These are phyloP conservation scores for Monosporascus sp. DNA, from an alignment of 2,329 filamentous ascomycete genomes.

Conservation along the genomic window DNA sequence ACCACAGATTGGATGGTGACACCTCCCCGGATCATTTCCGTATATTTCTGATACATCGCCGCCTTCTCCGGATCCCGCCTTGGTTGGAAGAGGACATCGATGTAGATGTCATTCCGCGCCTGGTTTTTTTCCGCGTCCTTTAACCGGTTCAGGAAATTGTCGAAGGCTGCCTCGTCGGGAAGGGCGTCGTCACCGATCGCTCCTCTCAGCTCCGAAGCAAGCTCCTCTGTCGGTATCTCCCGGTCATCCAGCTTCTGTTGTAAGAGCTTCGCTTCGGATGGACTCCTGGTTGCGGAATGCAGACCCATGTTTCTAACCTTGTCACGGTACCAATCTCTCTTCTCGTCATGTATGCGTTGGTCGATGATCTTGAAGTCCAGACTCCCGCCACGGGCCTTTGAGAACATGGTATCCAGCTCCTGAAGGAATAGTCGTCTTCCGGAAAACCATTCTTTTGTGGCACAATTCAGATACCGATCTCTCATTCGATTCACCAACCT, in stretches of 20 bases:
- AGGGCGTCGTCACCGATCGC: constrained; percentile 16
- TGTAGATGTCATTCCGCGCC: constrained; percentile 34
- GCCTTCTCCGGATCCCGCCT: constrained; percentile 25
- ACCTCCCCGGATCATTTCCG: constrained; percentile 31
- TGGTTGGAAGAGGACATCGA: constrained; percentile 37
- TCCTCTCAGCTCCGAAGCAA: constrained; percentile 20
- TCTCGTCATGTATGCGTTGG: constrained; percentile 45
- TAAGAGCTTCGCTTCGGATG: constrained; percentile 17
- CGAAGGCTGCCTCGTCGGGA: constrained; percentile 23
- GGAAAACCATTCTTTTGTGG: constrained; percentile 47
- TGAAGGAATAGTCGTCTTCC: constrained; percentile 42
- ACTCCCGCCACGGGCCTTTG: constrained; percentile 40
- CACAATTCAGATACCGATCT: constrained; percentile 32
- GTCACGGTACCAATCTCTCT: constrained; percentile 48
- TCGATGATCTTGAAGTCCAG: constrained; percentile 43
- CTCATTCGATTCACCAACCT: constrained; percentile 42
- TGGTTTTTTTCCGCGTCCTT: constrained; percentile 25
- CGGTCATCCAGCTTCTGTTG: constrained; percentile 24
- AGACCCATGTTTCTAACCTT: constrained; percentile 22
- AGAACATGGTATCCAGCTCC: constrained; percentile 44
- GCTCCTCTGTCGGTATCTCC: constrained; percentile 19
- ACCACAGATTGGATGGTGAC: constrained; percentile 25
- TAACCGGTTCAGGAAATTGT: constrained; percentile 26
- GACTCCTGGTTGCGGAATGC: constrained; percentile 19
- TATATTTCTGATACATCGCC: constrained; percentile 31